phyloP scores from a whole-genome alignment of 2,329 filamentous ascomycete species.

The Hypoxylon sp. region DNA sequence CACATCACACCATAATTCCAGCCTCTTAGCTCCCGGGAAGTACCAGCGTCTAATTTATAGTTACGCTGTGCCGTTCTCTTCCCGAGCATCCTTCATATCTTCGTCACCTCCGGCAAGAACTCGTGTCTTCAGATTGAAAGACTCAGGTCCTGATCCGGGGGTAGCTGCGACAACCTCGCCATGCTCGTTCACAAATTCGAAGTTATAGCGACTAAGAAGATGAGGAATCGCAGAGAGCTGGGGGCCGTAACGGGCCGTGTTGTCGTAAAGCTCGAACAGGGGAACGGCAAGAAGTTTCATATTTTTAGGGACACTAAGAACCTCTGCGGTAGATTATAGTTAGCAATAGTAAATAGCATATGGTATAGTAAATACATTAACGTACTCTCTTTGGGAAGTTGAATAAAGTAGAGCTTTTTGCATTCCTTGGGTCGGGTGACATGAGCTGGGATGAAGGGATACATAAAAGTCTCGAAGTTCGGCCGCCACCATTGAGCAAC shows the following conservation, averaged over 20 bases:
- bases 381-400: constrained; percentile 90
- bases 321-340: constrained; percentile 70
- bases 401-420: constrained; percentile 99
- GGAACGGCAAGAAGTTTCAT: constrained; percentile 99
- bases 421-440: constrained; percentile 98
- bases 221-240: constrained; percentile 97
- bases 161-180: constrained; percentile 89
- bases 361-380: constrained; percentile 36
- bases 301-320: constrained; percentile 97
- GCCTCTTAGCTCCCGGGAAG: not conserved
- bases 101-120: constrained; percentile 75
- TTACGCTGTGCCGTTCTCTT: constrained; percentile 47
- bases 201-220: constrained; percentile 94
- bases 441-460: constrained; percentile 96
- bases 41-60: not conserved
- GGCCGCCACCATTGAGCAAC: constrained; percentile 98
- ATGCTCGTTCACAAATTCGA: constrained; percentile 95
- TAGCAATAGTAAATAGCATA: constrained; percentile 46
- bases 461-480: constrained; percentile 99
- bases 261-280: constrained; percentile 98
- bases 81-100: constrained; percentile 65
- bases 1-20: not conserved
- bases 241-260: constrained; percentile 93
- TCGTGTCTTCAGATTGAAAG: constrained; percentile 74
- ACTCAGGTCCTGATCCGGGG: constrained; percentile 76